Evolutionary conservation across 2,329 filamentous ascomycete genomes (phyloP).

Genomic region (Colletotrichum lentis): DNA sequence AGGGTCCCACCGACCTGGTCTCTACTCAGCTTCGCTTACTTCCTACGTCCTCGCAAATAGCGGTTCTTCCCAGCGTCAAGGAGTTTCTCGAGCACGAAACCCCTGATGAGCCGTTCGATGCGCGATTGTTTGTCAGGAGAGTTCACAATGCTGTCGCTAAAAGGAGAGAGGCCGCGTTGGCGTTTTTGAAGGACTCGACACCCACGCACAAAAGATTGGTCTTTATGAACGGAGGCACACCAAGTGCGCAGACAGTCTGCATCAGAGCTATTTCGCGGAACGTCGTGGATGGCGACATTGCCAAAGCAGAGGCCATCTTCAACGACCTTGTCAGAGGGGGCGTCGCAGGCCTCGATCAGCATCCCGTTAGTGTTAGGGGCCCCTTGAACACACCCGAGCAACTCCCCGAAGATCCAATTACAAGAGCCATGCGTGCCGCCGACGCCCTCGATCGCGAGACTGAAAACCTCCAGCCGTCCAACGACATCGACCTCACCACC

Average conservation of each 20-base stretch:
- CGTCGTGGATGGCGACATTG: conserved; percentile 58
- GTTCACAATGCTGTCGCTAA: conserved; percentile 60
- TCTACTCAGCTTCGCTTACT: conserved; percentile 68
- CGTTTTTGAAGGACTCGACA: conserved; percentile 60
- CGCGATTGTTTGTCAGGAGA: conserved; percentile 52
- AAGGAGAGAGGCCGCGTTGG: conserved; percentile 58
- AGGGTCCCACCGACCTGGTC: conserved; percentile 63
- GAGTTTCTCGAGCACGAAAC: conserved; percentile 53
- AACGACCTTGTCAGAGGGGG: conserved; percentile 60
- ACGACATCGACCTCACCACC: conserved; percentile 58
- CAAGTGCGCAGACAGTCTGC: conserved; percentile 62
- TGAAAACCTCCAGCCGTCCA: conserved; percentile 59
- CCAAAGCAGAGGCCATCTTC: conserved; percentile 61
- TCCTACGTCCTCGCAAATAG: conserved; percentile 65
- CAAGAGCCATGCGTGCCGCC: conserved; percentile 65
- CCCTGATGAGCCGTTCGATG: conserved; percentile 43
- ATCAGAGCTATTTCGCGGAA: conserved; percentile 63
- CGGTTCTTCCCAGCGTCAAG: conserved; percentile 63
- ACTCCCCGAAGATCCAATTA: conserved; percentile 57
- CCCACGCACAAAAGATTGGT: conserved; percentile 61
- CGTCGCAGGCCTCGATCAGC: conserved; percentile 49
- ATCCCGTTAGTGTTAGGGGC: conserved; percentile 19
- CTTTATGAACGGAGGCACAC: conserved; percentile 67
- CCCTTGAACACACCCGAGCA: conserved; percentile 17
- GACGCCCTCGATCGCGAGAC: conserved; percentile 66